Conservation (phyloP, 1,139 yeast genomes). For the Saccharomyces hybrid region DNA sequence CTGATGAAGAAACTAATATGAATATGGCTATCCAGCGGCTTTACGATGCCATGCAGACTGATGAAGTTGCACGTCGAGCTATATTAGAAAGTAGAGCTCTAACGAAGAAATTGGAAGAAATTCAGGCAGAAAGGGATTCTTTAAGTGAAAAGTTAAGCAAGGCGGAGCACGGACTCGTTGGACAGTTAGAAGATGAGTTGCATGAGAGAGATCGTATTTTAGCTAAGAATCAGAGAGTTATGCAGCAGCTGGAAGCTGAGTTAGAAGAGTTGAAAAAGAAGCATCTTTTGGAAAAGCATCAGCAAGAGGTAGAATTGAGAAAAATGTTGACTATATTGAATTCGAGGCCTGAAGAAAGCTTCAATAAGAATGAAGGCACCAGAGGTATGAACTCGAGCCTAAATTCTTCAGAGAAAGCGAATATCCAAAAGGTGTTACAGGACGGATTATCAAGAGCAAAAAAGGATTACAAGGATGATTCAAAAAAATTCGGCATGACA, state of each 20-base stretch:
- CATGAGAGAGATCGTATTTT: constrained; percentile 68
- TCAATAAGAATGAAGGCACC: constrained; percentile 16
- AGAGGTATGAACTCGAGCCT: constrained; percentile 3
- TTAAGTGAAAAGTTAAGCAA: constrained; percentile 64
- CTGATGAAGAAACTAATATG: constrained; percentile 65
- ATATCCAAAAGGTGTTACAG: constrained; percentile 33
- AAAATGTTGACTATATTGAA: constrained; percentile 68
- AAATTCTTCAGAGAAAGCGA: constrained; percentile 26
- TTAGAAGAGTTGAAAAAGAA: constrained; percentile 63
- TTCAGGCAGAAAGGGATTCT: constrained; percentile 78
- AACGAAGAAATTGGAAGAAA: constrained; percentile 65
- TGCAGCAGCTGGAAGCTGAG: constrained; percentile 57
- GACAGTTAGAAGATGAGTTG: constrained; percentile 61
- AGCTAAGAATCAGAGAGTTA: constrained; percentile 57
- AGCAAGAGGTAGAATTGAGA: constrained; percentile 81
- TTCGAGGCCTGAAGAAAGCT: constrained; percentile 17
- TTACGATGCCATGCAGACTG: constrained; percentile 75
- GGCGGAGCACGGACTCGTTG: constrained; percentile 80
- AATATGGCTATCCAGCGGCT: constrained; percentile 79
- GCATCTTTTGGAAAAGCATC: constrained; percentile 70
- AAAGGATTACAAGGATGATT: constrained; percentile 25
- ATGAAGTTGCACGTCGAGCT: constrained; percentile 81
- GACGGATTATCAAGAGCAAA: constrained; percentile 33
- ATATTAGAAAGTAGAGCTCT: constrained; percentile 63
- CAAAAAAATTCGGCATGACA: constrained; percentile 36